A percentile compares a stretch with the other conserved stretches of the same genome.
Conservation (phyloP, 1,284 basidiomycete species). For the Heterobasidion annosum region DNA sequence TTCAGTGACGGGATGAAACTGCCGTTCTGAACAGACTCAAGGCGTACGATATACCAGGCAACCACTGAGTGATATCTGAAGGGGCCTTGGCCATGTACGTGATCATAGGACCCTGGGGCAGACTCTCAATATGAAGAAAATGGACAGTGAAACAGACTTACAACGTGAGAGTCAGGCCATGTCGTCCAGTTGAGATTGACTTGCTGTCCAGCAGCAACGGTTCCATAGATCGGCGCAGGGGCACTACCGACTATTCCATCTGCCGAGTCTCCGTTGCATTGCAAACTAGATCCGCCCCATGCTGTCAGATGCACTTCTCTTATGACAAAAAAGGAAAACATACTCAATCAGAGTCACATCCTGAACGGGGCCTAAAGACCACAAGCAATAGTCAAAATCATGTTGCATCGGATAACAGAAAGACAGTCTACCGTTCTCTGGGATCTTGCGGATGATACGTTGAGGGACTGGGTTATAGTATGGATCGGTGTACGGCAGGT, state of each 20-base stretch:
- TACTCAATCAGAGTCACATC: conserved; percentile 21
- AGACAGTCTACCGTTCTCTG: conserved; percentile 28
- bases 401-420: background rate
- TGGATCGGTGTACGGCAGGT: conserved; percentile 28
- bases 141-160: conserved; percentile 4
- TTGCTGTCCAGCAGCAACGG: conserved; percentile 32
- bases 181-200: conserved; percentile 39
- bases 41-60: conserved; percentile 20
- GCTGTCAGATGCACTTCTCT: conserved; percentile 4
- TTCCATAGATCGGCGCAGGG: conserved; percentile 34
- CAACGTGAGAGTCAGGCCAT: conserved; percentile 36
- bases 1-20: conserved; percentile 2
- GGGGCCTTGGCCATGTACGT: conserved; percentile 40
- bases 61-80: conserved; percentile 35
- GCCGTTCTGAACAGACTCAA: conserved; percentile 18
- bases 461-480: conserved; percentile 28
- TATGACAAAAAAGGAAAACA: background rate
- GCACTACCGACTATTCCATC: conserved; percentile 26
- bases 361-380: conserved; percentile 12
- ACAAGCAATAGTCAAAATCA: conserved; percentile 19
- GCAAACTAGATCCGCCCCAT: conserved; percentile 19
- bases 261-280: conserved; percentile 33
- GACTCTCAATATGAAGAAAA: background rate
- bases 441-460: conserved; percentile 37
- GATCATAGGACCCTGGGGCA: conserved; percentile 29